Base-by-base conservation (phyloP, 1,284 basidiomycete genomes). In the Ceratobasidium sp. region DNA sequence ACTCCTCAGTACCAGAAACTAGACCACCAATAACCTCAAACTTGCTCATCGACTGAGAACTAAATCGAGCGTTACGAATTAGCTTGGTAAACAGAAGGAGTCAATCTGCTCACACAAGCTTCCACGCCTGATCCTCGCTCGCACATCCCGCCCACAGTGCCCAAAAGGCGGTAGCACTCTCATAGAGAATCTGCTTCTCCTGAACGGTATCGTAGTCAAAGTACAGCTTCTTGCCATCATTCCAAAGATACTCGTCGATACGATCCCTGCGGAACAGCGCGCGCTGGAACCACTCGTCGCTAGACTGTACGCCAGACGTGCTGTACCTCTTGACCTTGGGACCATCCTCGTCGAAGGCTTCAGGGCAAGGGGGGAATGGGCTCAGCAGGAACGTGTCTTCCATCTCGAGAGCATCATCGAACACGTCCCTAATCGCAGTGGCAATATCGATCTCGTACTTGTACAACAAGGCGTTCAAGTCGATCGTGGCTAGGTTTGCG, bases 1-100 rank as follows among this genome's bases (percentile, higher is more conserved):
- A 98, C 85, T 97, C 95, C 83, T 99, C 97, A 0, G 98, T 99
- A 74, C 97, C 97, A 13, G 96, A 95, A 4, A 98, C 96, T 26
- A 99, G 88, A n/a, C 97, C 97, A 54, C 97, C 97, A 13, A 96
- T 90, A 23, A 95, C 96, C 84, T 99, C 97, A 82, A 99, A 98
- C 87, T 98, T 98, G 86, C 93, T 92, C 82, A 99, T 85, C 28
- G 96, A 96, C 77, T 94, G 89, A 38, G 91, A 90, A 64, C 94
- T 96, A 82, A 54, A 80, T 28, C 23, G 44, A 7, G 7, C 38
- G 69, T 17, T 67, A n/a, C 15, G 50, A 50, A 1, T 38, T 33
- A 59, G 48, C 80, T 44, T 77, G 38, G 59, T 82, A 65, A 82
- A 79, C 64, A 76, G 76, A 61, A 48, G 70, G 66, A 56, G 65